Conservation (phyloP, 2,329 filamentous ascomycete species). For the Ophiostoma triangulosporum region DNA sequence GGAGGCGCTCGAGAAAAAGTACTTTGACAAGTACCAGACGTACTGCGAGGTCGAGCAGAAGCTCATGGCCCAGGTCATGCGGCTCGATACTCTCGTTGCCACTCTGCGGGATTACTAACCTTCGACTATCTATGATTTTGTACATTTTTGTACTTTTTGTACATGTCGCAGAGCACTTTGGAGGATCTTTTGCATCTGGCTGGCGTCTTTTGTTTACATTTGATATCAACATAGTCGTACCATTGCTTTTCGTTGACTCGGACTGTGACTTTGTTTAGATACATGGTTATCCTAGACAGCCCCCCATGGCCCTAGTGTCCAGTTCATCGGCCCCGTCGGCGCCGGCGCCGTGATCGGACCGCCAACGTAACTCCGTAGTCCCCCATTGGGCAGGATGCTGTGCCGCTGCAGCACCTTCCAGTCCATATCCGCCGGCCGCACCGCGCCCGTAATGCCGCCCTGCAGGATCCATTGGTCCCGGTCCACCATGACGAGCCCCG, state of each 20-base stretch:
- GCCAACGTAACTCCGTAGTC: slow-evolving; percentile 25
- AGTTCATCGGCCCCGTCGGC: slow-evolving; percentile 30
- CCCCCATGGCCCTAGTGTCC: slow-evolving; percentile 52
- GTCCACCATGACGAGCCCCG: slow-evolving; percentile 56
- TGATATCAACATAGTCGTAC: too few relatives aligned
- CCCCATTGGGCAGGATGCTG: slow-evolving; percentile 44
- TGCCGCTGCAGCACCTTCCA: slow-evolving; percentile 45
- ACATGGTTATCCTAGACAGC: too few relatives aligned
- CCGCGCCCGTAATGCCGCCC: slow-evolving; percentile 47
- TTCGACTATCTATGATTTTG: background rate
- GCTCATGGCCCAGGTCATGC: slow-evolving; percentile 63
- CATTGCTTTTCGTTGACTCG: too few relatives aligned
- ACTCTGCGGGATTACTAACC: slow-evolving; percentile 65
- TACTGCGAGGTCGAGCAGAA: slow-evolving; percentile 55
- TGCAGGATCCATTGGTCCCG: slow-evolving; percentile 58
- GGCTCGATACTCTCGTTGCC: slow-evolving; percentile 74
- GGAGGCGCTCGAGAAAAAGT: slow-evolving; percentile 60
- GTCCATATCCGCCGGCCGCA: slow-evolving; percentile 44
- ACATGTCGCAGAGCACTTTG: too few relatives aligned
- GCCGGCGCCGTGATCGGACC: slow-evolving; percentile 21
- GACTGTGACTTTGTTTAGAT: too few relatives aligned
- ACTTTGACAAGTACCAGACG: slow-evolving; percentile 49
- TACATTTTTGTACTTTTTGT: background rate
- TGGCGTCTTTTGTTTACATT: too few relatives aligned
- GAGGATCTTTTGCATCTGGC: too few relatives aligned